Conservation (phyloP, 1,139 yeast genomes). For the Candida tetrigidarum region DNA sequence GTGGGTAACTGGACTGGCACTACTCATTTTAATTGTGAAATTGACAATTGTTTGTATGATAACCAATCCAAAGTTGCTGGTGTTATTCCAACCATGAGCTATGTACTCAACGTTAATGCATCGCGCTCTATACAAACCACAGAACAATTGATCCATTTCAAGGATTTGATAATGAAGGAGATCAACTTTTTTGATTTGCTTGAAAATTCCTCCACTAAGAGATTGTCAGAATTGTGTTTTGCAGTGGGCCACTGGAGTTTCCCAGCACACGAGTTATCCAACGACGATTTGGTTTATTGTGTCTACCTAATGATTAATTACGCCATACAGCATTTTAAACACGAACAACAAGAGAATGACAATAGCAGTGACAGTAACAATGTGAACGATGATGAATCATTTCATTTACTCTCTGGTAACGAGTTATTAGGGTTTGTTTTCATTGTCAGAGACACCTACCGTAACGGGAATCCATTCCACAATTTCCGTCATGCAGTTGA, state of each 20-base stretch:
- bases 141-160: constrained; percentile 26
- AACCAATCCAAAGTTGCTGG: constrained; percentile 20
- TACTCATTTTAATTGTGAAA: constrained; percentile 14
- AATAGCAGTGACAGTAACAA: too few species aligned
- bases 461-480: constrained; percentile 88
- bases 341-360: not conserved
- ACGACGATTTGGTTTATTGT: constrained; percentile 69
- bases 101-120: constrained; percentile 28
- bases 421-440: constrained; percentile 61
- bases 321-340: constrained; percentile 40
- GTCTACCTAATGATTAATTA: constrained; percentile 58
- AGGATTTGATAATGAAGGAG: constrained; percentile 35
- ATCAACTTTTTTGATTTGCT: constrained; percentile 43
- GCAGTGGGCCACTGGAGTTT: constrained; percentile 58
- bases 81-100: constrained; percentile 39
- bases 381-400: not conserved
- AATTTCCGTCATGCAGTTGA: constrained; percentile 96
- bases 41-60: constrained; percentile 3
- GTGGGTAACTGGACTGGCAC: constrained; percentile 65
- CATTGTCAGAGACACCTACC: constrained; percentile 74
- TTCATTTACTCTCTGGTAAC: constrained; percentile 38
- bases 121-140: constrained; percentile 28
- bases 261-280: constrained; percentile 69
- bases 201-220: constrained; percentile 26
- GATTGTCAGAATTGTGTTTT: constrained; percentile 36